Base-by-base conservation (phyloP, 1,284 basidiomycete genomes). In the Laetiporus sulphureus region DNA sequence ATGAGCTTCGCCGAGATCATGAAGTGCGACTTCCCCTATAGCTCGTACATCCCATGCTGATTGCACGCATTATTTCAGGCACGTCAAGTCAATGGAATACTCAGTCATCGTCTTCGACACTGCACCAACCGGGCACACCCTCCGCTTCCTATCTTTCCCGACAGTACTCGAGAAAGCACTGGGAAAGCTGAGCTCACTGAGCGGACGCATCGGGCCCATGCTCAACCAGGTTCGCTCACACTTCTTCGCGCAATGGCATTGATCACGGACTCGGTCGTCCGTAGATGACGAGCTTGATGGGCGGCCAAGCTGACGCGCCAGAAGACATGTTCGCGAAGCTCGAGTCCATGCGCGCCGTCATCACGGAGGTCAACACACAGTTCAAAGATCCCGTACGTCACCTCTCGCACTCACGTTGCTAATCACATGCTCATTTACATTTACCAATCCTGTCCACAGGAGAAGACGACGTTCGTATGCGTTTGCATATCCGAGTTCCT, bases 1-100 rank as follows among this genome's bases (percentile, higher is more conserved):
- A 99, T 99, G 95, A 95, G 93, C 46, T 99, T 99, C 56, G 96
- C 95, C 0, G 95, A 99, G 66, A 96, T 99, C 65, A 99, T 99
- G 96, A 99, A 99, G 91, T 93, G 48, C 48, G 78, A 68, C n/a
- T 34, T 22, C 42, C 34, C 16, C 7, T 23, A 16, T 5, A 8
- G 5, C 38, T 19, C 13, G 4, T 23, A 5, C 20, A 30, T 31
- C 4, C 32, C 10, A 10, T 19, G 5, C 16, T 5, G 11, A 25
- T 22, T n/a, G 18, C 25, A 12, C 27, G 27, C 25, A 20, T 21
- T 15, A n/a, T n/a, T 33, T 1, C 52, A 95, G 91, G 60, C 94
- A 98, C 64, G 96, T 99, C 66, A 98, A 99, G 68, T 96, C 91
- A n/a, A 98, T 99, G 95, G 84, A 98, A 67, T 99, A 96, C 71